Conservation (phyloP, 208 protist genomes). For the Trypanosoma conorhini region DNA sequence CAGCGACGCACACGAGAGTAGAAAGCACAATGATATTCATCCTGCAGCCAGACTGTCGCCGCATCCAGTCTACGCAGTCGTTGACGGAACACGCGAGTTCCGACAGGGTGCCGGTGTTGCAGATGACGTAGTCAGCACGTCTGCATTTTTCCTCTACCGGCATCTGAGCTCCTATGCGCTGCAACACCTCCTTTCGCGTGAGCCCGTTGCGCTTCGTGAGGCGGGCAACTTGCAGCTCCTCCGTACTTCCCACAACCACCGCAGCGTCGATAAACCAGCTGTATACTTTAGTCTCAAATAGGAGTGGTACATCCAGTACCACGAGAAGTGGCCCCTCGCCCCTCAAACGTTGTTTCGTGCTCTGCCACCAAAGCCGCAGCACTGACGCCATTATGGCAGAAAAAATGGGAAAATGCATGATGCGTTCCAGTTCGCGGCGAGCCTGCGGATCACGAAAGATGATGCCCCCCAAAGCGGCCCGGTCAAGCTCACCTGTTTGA, state of each 20-base stretch:
- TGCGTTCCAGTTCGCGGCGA: slow-evolving; percentile 54
- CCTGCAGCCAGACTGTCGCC: slow-evolving; percentile 31
- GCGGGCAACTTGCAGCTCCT: slow-evolving; percentile 64
- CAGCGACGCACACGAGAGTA: slow-evolving; percentile 12
- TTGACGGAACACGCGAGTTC: slow-evolving; percentile 37
- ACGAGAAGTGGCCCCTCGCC: slow-evolving; percentile 35
- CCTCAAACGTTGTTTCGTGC: slow-evolving; percentile 15
- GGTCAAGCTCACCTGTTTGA: slow-evolving; percentile 62
- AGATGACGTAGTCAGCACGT: slow-evolving; percentile 71
- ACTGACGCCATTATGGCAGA: slow-evolving; percentile 53
- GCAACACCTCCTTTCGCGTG: slow-evolving; percentile 42
- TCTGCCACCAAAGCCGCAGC: slow-evolving; percentile 57
- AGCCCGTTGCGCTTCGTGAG: slow-evolving; percentile 57
- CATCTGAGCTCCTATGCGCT: slow-evolving; percentile 81
- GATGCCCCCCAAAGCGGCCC: slow-evolving; percentile 63
- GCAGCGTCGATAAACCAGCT: slow-evolving; percentile 66
- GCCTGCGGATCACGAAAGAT: slow-evolving; percentile 70
- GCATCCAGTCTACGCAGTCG: slow-evolving; percentile 70
- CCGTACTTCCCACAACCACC: slow-evolving; percentile 67
- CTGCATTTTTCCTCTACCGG: slow-evolving; percentile 59
- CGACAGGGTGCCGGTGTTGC: slow-evolving; percentile 55
- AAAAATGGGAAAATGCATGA: slow-evolving; percentile 88
- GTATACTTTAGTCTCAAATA: slow-evolving; percentile 87
- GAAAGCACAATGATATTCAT: slow-evolving; percentile 39
- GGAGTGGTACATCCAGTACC: slow-evolving; percentile 85